phyloP scores from a whole-genome alignment of 1,284 basidiomycete species.

The Sanghuangporus sanghuang region DNA sequence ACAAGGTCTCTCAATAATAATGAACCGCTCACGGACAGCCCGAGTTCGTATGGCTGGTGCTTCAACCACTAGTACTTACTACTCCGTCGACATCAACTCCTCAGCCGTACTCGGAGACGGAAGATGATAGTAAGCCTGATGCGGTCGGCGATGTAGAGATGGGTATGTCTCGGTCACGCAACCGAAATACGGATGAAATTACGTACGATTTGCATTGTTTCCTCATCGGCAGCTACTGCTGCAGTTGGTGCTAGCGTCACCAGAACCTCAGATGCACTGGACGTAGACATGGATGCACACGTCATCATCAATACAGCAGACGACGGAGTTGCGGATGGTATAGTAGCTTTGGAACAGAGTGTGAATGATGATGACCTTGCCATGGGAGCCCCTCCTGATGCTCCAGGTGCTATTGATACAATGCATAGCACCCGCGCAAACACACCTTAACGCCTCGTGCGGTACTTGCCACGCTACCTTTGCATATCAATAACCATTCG shows the following conservation, averaged over 20 bases:
- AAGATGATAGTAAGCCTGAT: slow-evolving; percentile 40
- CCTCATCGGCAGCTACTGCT: slow-evolving; percentile 28
- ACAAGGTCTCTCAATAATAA: slow-evolving; percentile 15
- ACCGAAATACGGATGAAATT: slow-evolving; percentile 39
- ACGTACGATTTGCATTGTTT: slow-evolving; percentile 58
- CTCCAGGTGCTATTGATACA: slow-evolving; percentile 61
- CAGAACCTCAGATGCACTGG: slow-evolving; percentile 27
- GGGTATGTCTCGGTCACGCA: slow-evolving; percentile 45
- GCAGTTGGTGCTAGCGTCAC: no score
- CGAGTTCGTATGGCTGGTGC: slow-evolving; percentile 34
- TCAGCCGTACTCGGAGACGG: slow-evolving; percentile 66
- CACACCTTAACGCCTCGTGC: slow-evolving; percentile 21
- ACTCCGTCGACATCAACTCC: slow-evolving; percentile 54
- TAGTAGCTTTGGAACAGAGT: slow-evolving; percentile 58
- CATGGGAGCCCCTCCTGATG: slow-evolving; percentile 81
- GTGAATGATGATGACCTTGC: slow-evolving; percentile 72
- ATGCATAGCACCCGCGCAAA: slow-evolving; percentile 39
- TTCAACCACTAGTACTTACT: slow-evolving; percentile 31
- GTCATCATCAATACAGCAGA: slow-evolving; percentile 53
- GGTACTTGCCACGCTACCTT: slow-evolving; percentile 14
- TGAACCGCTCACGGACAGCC: slow-evolving; percentile 25
- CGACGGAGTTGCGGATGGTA: slow-evolving; percentile 60
- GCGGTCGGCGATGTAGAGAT: slow-evolving; percentile 9
- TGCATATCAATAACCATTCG: neutral
- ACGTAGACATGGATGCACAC: no score